Percentiles rank a stretch among this genome's conserved stretches.
These are phyloP conservation scores for Aspergillus saccharolyticus DNA, from an alignment of 495 filamentous ascomycete genomes.

Conservation along the genomic window DNA sequence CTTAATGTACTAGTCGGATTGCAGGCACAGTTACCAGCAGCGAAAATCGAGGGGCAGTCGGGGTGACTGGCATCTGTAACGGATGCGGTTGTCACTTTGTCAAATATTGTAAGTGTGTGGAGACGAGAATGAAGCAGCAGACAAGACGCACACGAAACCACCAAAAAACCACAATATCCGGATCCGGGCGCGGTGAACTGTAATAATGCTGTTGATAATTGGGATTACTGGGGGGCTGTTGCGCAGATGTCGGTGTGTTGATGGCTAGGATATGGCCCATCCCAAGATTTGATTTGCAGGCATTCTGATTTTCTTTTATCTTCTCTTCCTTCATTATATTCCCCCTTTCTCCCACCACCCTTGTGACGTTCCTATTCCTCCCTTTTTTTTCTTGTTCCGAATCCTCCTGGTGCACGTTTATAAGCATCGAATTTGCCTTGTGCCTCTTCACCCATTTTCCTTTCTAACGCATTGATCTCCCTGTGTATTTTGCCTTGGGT, in stretches of 20 bases:
- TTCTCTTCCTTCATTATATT: slow-evolving; percentile 16
- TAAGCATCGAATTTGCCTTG: slow-evolving; percentile 21
- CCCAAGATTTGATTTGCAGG: slow-evolving; percentile 1
- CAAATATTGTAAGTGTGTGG: slow-evolving; percentile 1
- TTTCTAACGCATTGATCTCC: slow-evolving; percentile 32
- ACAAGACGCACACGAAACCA: slow-evolving; percentile 9
- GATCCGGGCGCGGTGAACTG: slow-evolving; percentile 17
- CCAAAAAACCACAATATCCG: slow-evolving; percentile 11
- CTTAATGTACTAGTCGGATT: slow-evolving; percentile 34
- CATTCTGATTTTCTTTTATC: slow-evolving; percentile 23
- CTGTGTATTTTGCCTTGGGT: slow-evolving; percentile 35
- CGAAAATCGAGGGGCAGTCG: slow-evolving; percentile 10
- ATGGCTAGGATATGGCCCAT: slow-evolving; percentile 1
- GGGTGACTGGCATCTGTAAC: slow-evolving; percentile 1
- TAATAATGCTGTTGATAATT: slow-evolving; percentile 18
- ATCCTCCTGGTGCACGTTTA: slow-evolving; percentile 1
- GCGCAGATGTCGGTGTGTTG: slow-evolving; percentile 9
- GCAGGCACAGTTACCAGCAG: slow-evolving; percentile 12
- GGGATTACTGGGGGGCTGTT: slow-evolving; percentile 13
- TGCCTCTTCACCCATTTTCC: slow-evolving; percentile 25
- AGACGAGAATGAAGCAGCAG: slow-evolving; percentile 8
- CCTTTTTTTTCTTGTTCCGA: slow-evolving; percentile 5
- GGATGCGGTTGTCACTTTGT: slow-evolving; percentile 3
- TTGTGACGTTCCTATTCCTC: slow-evolving; percentile 15
- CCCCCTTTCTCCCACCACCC: slow-evolving; percentile 15